These are phyloP conservation scores for Crithidia brevicula DNA, from an alignment of 208 protist species.

Conservation along the genomic window DNA sequence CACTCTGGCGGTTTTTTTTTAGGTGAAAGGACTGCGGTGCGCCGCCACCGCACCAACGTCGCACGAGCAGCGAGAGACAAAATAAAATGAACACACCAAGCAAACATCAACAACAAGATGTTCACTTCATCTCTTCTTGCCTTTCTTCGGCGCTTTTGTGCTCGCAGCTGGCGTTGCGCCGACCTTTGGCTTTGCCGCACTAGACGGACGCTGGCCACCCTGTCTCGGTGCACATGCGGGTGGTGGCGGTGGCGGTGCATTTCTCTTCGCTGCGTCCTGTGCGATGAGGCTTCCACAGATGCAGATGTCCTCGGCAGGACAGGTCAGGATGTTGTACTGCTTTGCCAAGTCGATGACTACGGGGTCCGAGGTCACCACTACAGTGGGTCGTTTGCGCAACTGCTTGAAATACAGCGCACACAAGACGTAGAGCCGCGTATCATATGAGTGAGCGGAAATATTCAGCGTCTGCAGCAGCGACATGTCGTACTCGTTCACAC, in stretches of 20 bases:
- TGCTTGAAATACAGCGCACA: conserved; percentile 36
- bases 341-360: conserved; percentile 1
- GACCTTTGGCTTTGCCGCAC: neutral
- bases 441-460: conserved; percentile 8
- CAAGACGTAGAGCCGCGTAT: conserved; percentile 28
- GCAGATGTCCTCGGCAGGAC: conserved; percentile 5
- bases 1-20: too few species aligned
- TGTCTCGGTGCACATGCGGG: neutral
- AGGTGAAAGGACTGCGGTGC: too few species aligned
- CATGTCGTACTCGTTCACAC: conserved; percentile 32
- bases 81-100: neutral
- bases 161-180: neutral
- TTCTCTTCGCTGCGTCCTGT: neutral
- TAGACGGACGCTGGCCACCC: neutral
- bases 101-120: neutral
- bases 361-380: conserved; percentile 7
- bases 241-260: neutral
- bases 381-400: neutral
- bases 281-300: conserved; percentile 9
- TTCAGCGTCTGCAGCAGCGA: conserved; percentile 19
- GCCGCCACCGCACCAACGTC: too few species aligned
- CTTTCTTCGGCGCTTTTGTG: neutral
- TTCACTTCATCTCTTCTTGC: neutral
- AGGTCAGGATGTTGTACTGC: conserved; percentile 7
- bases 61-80: too few species aligned